These are phyloP conservation scores for Aureobasidium lini DNA, from an alignment of 2,329 filamentous ascomycete genomes.

Conservation along the genomic window DNA sequence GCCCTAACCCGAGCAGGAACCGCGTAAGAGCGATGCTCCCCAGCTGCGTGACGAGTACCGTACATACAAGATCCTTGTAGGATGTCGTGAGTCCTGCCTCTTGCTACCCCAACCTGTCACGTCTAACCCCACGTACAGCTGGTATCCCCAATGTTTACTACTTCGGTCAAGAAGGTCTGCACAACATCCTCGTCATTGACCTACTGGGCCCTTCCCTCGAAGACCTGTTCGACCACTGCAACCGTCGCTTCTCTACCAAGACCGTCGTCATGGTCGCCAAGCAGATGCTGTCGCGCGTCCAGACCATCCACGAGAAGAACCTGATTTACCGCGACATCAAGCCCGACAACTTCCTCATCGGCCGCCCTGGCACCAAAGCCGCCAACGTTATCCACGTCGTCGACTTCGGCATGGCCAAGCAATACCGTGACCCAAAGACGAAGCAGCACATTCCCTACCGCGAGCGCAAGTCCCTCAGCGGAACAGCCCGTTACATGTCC, in stretches of 20 bases:
- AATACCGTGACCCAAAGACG: constrained; percentile 96
- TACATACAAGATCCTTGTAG: constrained; percentile 98
- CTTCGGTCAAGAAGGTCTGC: constrained; percentile 94
- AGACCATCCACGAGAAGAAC: constrained; percentile 96
- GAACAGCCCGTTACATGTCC: constrained; percentile 97
- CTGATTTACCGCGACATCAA: constrained; percentile 99
- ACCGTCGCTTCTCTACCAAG: constrained; percentile 89
- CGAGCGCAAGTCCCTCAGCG: constrained; percentile 92
- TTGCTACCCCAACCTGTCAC: neutral
- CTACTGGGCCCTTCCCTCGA: constrained; percentile 89
- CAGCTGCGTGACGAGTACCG: constrained; percentile 97
- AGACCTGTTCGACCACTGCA: constrained; percentile 96
- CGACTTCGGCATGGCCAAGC: constrained; percentile 99
- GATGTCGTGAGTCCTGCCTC: constrained; percentile 72
- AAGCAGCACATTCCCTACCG: constrained; percentile 98
- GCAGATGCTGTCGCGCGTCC: constrained; percentile 95
- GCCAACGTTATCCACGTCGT: constrained; percentile 98
- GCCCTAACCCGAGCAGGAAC: constrained; percentile 56
- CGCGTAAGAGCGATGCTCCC: constrained; percentile 95
- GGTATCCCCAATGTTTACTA: constrained; percentile 99
- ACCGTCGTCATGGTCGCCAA: constrained; percentile 99
- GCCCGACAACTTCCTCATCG: constrained; percentile 97
- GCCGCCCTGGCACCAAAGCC: constrained; percentile 83
- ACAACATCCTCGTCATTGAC: constrained; percentile 98
- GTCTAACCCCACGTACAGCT: constrained; percentile 45